Conservation (phyloP, 1,284 basidiomycete genomes). For the Crucibulum cyathiforme region DNA sequence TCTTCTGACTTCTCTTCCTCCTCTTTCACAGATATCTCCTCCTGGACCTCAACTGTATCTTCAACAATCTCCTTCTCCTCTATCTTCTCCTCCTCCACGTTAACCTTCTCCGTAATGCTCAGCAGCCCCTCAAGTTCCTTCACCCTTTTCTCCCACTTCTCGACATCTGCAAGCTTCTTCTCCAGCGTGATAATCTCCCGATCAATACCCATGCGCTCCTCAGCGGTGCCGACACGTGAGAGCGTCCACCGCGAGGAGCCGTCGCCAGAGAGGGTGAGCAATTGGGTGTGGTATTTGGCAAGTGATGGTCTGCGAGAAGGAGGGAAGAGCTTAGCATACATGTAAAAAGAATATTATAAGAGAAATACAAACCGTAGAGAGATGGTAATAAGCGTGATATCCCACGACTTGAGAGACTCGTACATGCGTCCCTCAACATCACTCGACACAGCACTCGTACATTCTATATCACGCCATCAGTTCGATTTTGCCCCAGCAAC, state of each 20-base stretch:
- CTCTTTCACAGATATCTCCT: conserved; percentile 1
- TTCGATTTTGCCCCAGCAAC: conserved; percentile 11
- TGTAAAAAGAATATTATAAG: neutral
- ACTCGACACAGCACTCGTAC: conserved; percentile 94
- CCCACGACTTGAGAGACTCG: conserved; percentile 89
- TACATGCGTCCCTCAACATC: conserved; percentile 98
- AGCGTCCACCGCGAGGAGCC: conserved; percentile 74
- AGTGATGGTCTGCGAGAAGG: conserved; percentile 66
- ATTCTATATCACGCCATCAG: conserved; percentile 61
- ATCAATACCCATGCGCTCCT: conserved; percentile 75
- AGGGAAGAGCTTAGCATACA: neutral
- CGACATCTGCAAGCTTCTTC: conserved; percentile 69
- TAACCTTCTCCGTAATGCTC: conserved; percentile 28
- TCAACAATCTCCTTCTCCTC: conserved; percentile 1
- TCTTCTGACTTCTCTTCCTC: conserved; percentile 1
- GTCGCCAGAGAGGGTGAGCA: conserved; percentile 78
- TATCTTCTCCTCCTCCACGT: conserved; percentile 7
- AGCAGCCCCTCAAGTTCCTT: conserved; percentile 62
- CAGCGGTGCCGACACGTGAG: conserved; percentile 70
- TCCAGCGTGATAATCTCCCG: conserved; percentile 75
- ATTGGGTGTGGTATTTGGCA: conserved; percentile 83
- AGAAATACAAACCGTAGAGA: conserved; percentile 66
- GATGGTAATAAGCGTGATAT: conserved; percentile 93
- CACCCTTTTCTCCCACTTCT: conserved; percentile 67
- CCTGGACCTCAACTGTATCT: neutral